These are phyloP conservation scores for Metschnikowia matae DNA, from an alignment of 805 yeast species.

Conservation along the genomic window DNA sequence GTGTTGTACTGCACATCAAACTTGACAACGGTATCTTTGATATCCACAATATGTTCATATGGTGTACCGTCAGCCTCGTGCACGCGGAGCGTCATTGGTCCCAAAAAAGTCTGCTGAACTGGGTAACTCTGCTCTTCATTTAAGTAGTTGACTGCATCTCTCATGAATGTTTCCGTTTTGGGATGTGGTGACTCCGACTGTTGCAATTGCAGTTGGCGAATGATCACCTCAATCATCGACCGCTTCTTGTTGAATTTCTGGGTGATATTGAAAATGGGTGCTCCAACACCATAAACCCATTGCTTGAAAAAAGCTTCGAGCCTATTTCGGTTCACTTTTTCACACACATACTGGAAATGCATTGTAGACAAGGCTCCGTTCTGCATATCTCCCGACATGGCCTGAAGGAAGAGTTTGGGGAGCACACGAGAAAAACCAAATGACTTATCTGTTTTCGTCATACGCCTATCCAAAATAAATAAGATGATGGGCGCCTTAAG, in stretches of 20 bases:
- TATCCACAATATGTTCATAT: conserved; percentile 91
- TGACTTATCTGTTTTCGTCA: conserved; percentile 94
- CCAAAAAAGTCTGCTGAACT: conserved; percentile 62
- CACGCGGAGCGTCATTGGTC: conserved; percentile 94
- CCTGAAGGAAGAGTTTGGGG: conserved; percentile 87
- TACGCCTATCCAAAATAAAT: conserved; percentile 79
- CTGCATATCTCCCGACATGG: conserved; percentile 89
- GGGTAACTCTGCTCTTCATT: conserved; percentile 40
- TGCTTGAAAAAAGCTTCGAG: conserved; percentile 82
- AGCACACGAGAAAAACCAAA: conserved; percentile 88
- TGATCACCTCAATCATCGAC: conserved; percentile 90
- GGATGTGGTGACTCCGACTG: conserved; percentile 44
- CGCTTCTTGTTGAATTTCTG: conserved; percentile 92
- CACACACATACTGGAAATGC: conserved; percentile 92
- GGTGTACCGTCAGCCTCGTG: conserved; percentile 99
- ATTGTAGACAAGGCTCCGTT: conserved; percentile 72
- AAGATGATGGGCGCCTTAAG: conserved; percentile 84
- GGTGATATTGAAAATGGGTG: conserved; percentile 82
- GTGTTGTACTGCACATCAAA: conserved; percentile 94
- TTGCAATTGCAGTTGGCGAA: conserved; percentile 79
- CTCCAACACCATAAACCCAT: conserved; percentile 89
- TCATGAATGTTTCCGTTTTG: conserved; percentile 38
- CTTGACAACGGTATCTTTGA: conserved; percentile 80
- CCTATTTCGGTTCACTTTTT: conserved; percentile 83
- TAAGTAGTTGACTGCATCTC: conserved; percentile 40